A percentile compares a stretch with the other conserved stretches of the same genome.
Conservation (phyloP, 2,329 filamentous ascomycete genomes). For the Aspergillus pseudotamarii region DNA sequence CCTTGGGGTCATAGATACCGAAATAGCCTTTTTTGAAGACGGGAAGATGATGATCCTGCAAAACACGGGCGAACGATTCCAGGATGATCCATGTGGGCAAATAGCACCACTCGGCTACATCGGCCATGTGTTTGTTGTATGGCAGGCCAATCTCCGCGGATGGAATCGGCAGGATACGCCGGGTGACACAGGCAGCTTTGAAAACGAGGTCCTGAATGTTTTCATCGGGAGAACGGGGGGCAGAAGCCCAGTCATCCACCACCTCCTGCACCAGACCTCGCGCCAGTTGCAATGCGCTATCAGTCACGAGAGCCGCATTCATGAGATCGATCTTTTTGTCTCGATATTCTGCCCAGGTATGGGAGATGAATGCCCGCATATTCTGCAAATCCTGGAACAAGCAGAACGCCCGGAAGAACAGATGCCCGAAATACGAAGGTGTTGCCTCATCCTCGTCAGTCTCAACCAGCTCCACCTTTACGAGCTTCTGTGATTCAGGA, state of each 20-base stretch:
- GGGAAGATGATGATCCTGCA: slow-evolving; percentile 24
- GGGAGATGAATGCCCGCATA: slow-evolving; percentile 30
- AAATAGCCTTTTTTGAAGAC: slow-evolving; percentile 32
- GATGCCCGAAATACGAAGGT: slow-evolving; percentile 17
- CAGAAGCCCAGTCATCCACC: slow-evolving; percentile 20
- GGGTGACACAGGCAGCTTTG: slow-evolving; percentile 11
- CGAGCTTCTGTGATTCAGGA: slow-evolving; percentile 20
- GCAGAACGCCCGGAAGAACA: slow-evolving; percentile 31
- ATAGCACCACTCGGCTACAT: slow-evolving; percentile 29
- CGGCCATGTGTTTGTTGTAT: slow-evolving; percentile 32
- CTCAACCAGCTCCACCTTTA: slow-evolving; percentile 25
- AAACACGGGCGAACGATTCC: slow-evolving; percentile 24
- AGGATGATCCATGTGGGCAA: slow-evolving; percentile 23
- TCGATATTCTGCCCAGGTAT: slow-evolving; percentile 35
- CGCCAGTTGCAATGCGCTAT: slow-evolving; percentile 32
- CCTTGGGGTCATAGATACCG: slow-evolving; percentile 33
- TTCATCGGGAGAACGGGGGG: neutral
- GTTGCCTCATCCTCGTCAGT: slow-evolving; percentile 18
- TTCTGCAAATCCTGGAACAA: slow-evolving; percentile 35
- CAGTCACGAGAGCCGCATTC: slow-evolving; percentile 36
- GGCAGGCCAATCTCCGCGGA: slow-evolving; percentile 29
- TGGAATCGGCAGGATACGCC: slow-evolving; percentile 16
- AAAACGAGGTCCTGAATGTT: slow-evolving; percentile 14
- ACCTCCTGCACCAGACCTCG: slow-evolving; percentile 24
- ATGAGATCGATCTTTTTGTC: slow-evolving; percentile 33